Base-by-base conservation (phyloP, 2,329 filamentous ascomycete genomes). In the Aspergillus versicolor region DNA sequence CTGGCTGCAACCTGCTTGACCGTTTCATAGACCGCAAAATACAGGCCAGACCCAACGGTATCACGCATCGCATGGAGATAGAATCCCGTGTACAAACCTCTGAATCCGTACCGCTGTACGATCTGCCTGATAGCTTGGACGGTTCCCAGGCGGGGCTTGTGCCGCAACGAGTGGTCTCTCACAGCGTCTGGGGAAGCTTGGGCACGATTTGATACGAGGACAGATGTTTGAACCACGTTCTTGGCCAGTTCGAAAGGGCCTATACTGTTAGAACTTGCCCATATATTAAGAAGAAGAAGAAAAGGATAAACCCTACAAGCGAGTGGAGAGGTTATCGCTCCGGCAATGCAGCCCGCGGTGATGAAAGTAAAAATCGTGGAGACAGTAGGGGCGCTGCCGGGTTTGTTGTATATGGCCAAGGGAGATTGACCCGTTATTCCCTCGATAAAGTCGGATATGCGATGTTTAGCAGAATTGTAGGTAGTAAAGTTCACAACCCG, bases 171-270 rank as follows among this genome's bases (percentile, higher is more conserved):
- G 21, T 65, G 67, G 54, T 76, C 69, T 19, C 64, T 63, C 30
- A 67, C 65, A 3, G 70, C 73, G 51, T 70, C 70, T 0, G 72
- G 67, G 7, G 71, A 68, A 6, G 73, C 75, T 60, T 71, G 70
- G 37, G 73, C 68, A 32, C 75, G 69, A 40, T 77, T 73, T 8
- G 75, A 73, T 59, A 80, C 75, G 46, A 80, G 64, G 34, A 80
- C 77, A 1, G 77, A 79, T 8, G 77, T 78, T 62, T 80, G 77
- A 15, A 79, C 76, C 5, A 79, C 77, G 56, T 80, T 80, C 63
- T 80, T 80, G 49, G 77, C 74, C 34, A 79, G 65, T 66, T 80
- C 77, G 52, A 80, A 77, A 1, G 77, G 77, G 57, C 77, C 77
- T 78, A 30, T 50, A 12, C 3, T 6, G 40, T 63, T 43, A 61